Base-by-base conservation (phyloP, 345 rosid genomes). In the Combretum micranthum region DNA sequence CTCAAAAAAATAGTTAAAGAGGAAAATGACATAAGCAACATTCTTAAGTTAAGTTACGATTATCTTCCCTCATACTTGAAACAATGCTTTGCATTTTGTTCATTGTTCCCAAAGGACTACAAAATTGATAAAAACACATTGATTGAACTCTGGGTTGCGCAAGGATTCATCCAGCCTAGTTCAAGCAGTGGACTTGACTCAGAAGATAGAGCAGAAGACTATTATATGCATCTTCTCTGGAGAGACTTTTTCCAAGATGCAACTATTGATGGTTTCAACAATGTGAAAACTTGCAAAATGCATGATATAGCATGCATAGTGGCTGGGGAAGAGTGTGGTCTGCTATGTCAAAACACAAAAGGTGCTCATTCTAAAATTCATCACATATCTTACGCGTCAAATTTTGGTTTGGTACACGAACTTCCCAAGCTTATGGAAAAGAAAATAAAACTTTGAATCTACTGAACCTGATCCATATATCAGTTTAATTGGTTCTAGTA, bases 31-130 rank as follows among this genome's bases (percentile, higher is more conserved):
- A 60, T 73, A 4, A 53, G 58, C 5, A 42, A 43, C 0, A 66
- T 32, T 20, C 65, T 73, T 15, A 55, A 55, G 55, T 45, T 65
- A 20, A 73, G n/a, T n/a, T 73, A 57, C 5, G 57, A 65, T 39
- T 50, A 67, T 50, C 25, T 69, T 22, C 77, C 70, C n/a, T 57
- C 71, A 12, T 64, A 62, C 46, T 32, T 66, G n/a, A 74, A 74
- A 53, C 43, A 25, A 5, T 74, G 72, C 52, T 69, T 66, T 15
- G 57, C 54, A 0, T 74, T 49, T 4, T 75, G 75, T 43, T 42
- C 70, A 1, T 50, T 70, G 22, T 68, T 75, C 53, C 70, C 75
- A 0, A 70, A 44, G 2, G 53, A 64, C 53, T 61, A 53, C 42
- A 52, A 23, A 2, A 56, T 75, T 13, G 53, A 62, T 12, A 53